Evolutionary conservation across 2,329 filamentous ascomycete genomes (phyloP), one percentile per base, ranked within the genome.

Genomic region (Calonectria honghensis): DNA sequence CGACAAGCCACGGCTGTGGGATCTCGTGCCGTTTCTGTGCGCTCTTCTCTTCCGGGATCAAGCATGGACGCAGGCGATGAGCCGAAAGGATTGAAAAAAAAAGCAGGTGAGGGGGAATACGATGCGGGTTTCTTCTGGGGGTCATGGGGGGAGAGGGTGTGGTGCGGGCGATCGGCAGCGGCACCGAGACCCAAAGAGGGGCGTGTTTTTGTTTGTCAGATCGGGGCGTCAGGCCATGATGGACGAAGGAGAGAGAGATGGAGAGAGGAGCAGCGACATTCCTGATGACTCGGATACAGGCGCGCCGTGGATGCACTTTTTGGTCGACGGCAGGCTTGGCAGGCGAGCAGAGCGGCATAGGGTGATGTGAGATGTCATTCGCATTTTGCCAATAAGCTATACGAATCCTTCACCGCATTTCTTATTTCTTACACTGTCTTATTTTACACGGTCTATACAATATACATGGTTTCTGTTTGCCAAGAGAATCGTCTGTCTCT

Each of bases 351-450:
- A 41, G 39, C 39, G 39, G 39, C 7, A 32, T 32, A 63, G 57
- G 27, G 6, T 63, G 57, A 63, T 41, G 57, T 63, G 57, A 63
- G 57, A 63, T 63, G 45, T 48, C 45, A 48, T 29, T 63, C 37
- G n/a, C 24, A 10, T 35, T 63, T 63, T 18, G 41, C 6, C 41
- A 45, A n/a, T 45, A 45, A 2, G 41, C n/a, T 45, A 20, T 45
- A 45, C 41, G 57, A 27, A 63, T 63, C 57, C 32, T 63, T 63
- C 37, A 63, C 57, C 57, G 57, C 57, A 63, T 39, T 24, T 63
- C 37, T 63, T 63, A 63, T 39, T 24, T 63, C 57, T 63, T 63
- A 63, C 57, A 41, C 24, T 29, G 37, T 35, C 37, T 41, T 39
- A 11, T 27, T 37, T 5, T 11, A 27, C 20, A 20, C 27, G 35